These are phyloP conservation scores for Cercospora nicotianae DNA, from an alignment of 2,329 filamentous ascomycete species.

Conservation along the genomic window DNA sequence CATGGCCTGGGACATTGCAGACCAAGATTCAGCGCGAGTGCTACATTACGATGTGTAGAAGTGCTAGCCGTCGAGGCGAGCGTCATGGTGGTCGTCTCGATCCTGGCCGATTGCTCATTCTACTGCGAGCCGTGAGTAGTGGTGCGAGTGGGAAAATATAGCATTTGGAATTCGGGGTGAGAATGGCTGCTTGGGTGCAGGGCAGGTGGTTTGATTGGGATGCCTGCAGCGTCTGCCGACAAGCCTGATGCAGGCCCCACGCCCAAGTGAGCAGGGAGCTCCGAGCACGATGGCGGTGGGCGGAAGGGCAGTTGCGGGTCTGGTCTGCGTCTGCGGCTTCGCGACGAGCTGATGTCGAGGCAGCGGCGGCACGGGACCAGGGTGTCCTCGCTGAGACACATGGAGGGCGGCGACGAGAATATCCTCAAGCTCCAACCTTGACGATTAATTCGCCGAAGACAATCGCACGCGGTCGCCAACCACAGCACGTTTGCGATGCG, in stretches of 20 bases:
- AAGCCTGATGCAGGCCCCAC: background rate
- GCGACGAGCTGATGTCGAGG: slow-evolving; percentile 3
- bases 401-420: background rate
- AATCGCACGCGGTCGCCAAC: background rate
- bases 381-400: slow-evolving; percentile 16
- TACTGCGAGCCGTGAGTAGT: background rate
- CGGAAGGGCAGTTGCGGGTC: background rate
- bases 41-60: background rate
- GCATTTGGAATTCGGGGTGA: background rate
- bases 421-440: slow-evolving; percentile 5
- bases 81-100: background rate
- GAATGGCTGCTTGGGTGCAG: background rate
- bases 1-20: background rate
- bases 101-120: background rate
- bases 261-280: background rate
- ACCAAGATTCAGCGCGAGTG: background rate
- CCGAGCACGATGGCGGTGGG: background rate
- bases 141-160: background rate
- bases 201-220: background rate
- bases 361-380: background rate
- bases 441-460: background rate
- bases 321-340: background rate
- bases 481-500: slow-evolving; percentile 2
- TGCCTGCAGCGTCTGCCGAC: background rate
- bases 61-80: background rate